Evolutionary conservation across 768 basidiomycete species (phyloP), one percentile per base, ranked within the genome.

Genomic region (Suillus variegatus): DNA sequence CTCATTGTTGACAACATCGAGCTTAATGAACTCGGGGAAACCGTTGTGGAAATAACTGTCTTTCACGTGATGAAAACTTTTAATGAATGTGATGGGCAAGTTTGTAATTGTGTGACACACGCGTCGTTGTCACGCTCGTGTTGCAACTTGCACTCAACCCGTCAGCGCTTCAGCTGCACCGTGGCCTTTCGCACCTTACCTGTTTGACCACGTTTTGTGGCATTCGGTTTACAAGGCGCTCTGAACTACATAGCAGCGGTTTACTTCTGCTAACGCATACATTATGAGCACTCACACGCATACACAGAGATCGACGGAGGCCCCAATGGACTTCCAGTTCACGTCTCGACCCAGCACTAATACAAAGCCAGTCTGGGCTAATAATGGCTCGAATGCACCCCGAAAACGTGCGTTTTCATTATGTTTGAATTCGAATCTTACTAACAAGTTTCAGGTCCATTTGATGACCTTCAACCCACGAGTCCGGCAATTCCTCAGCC

Each of bases 291-390:
- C 64, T 67, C 75, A 66, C 28, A 67, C 64, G 52, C 70, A 72
- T 61, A 62, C 71, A 61, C 75, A 79, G 63, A 84, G 89, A 70
- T 90, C 89, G 14, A 91, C 81, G 58, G 93, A 94, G 73, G 91
- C 89, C 4, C 93, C 93, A 5, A 95, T 95, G 93, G 93, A 95
- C 76, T 95, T 88, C 76, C 87, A 94, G 74, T 94, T 89, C 80
- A 94, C 92, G 10, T 86, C 88, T 69, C 84, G 92, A 32, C 83
- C 85, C 18, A 84, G 74, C 66, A 81, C 73, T 63, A 74, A 76
- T 44, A 77, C 82, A 64, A 86, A 81, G 72, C 86, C 88, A 2
- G 85, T 82, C 3, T 92, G 90, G 91, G 84, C 83, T 20, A 64
- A 72, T 28, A 83, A 86, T 32, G 83, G 85, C 58, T 72, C 81